Evolutionary conservation across 306 rosid species (phyloP), one percentile per base, ranked within the genome.

Genomic region (Pterocarpus macrocarpus): DNA sequence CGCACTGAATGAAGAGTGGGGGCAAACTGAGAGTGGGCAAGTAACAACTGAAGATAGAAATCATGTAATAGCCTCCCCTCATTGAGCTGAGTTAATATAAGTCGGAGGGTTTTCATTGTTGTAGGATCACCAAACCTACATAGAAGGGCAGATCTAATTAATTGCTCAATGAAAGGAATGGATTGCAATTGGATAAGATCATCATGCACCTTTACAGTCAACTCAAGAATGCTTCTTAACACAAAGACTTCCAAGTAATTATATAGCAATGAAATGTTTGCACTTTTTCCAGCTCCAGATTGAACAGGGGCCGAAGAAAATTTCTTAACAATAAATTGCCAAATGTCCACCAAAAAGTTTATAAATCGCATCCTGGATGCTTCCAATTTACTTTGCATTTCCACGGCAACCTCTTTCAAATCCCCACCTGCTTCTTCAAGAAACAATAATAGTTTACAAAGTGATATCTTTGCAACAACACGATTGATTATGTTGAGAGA

Each of bases 21-120:
- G 49, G 89, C 95, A 90, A 95, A 93, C 35, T 95, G 97, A 79
- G 97, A 93, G 89, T 95, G 97, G 35, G 94, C 88, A 78, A 92
- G 91, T 64, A 95, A 83, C 76, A 95, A 90, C 77, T 88, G 92
- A 38, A 93, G 91, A 86, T 90, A 85, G 80, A 84, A 73, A 72
- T 81, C 90, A 75, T 73, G 82, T 13, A 90, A 83, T 80, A 93
- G 83, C 67, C 65, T 86, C 13, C 97, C 94, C 43, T 86, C 92
- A 13, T 75, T 80, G 59, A 95, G 86, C 80, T 62, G 85, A 66
- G 68, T 67, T 71, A 93, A 65, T 65, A 95, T 79, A 69, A 80
- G 68, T 33, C 70, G 88, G 75, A 95, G 90, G 55, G 82, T 82
- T 85, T 83, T 88, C 83, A 95, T 81, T 57, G 97, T 87, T 78